Evolutionary conservation across 2,329 filamentous ascomycete genomes (phyloP), one percentile per base, ranked within the genome.

Genomic region (Rhynchosporium secalis): DNA sequence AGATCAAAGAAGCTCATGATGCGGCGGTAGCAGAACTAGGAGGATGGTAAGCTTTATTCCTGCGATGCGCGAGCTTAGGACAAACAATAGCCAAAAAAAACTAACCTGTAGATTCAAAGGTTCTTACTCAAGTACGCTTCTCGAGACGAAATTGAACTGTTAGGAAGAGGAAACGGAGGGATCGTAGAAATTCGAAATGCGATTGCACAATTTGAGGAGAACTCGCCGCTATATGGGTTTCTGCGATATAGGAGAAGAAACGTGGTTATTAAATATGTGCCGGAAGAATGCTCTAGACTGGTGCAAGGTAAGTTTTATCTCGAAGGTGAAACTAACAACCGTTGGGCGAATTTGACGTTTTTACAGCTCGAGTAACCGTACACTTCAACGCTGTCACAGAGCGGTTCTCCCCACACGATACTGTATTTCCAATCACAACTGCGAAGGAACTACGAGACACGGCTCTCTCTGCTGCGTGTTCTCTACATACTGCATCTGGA

Each of bases 111-210:
- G 41, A 26, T 20, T 49, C 13, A 45, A 45, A 98, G 95, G 95
- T 95, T 99, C 73, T 85, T 98, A 66, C 86, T 99, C 70, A 93
- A 94, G 75, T 99, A 99, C 78, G 83, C 86, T 66, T 89, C 89
- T 65, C 88, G 95, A 76, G 95, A 99, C 80, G 91, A 94, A 70
- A 83, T 99, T 65, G 87, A 91, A 68, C 78, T 99, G 61, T 80
- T 95, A 62, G 85, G 82, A 64, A 86, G 84, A 69, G 95, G 95
- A 56, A 89, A 82, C 68, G 90, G 91, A 68, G 94, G 95, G 66
- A 88, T 96, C 63, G 83, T 86, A 64, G 95, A 98, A 75, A 86
- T 95, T 67, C 89, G 92, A 72, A 86, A 87, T 72, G 84, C 86
- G 61, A 88, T 98, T 69, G 84, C 88, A 63, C 81, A 85, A 66